phyloP scores from a whole-genome alignment of 2,329 filamentous ascomycete genomes.

The Alternaria brassicae region DNA sequence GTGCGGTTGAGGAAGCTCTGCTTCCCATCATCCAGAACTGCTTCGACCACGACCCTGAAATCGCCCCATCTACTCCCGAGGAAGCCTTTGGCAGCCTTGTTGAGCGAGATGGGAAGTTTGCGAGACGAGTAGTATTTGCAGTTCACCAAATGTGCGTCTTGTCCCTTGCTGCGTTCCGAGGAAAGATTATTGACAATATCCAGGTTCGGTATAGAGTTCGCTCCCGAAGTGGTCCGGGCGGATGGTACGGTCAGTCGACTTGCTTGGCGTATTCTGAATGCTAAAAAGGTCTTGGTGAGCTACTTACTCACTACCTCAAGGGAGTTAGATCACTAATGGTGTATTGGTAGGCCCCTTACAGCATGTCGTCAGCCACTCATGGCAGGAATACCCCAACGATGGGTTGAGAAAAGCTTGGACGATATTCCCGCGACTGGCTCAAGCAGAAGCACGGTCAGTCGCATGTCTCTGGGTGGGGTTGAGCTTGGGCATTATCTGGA shows the following conservation, averaged over 20 bases:
- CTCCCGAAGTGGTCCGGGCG: conserved; percentile 87
- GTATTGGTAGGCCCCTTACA: conserved; percentile 54
- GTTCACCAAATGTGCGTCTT: conserved; percentile 84
- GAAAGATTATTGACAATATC: background rate
- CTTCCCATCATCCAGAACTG: conserved; percentile 89
- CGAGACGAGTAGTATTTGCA: conserved; percentile 88
- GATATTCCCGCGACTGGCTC: background rate
- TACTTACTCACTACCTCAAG: background rate
- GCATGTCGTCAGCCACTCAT: conserved; percentile 56
- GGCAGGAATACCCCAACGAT: conserved; percentile 50
- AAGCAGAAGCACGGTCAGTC: background rate
- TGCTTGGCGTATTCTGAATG: conserved; percentile 93
- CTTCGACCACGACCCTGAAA: conserved; percentile 88
- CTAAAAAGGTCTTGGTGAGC: conserved; percentile 90
- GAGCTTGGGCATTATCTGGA: background rate
- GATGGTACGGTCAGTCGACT: conserved; percentile 91
- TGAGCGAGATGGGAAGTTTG: conserved; percentile 86
- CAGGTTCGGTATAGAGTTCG: conserved; percentile 90
- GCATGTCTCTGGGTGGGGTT: background rate
- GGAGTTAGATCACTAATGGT: conserved; percentile 3
- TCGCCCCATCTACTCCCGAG: conserved; percentile 79
- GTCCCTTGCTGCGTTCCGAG: background rate
- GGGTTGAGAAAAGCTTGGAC: conserved; percentile 5
- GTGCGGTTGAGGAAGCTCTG: conserved; percentile 76
- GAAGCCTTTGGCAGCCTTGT: conserved; percentile 86